A percentile compares a stretch with the other conserved stretches of the same genome.
Conservation (phyloP, 2,329 filamentous ascomycete species). For the Colletotrichum sp. region DNA sequence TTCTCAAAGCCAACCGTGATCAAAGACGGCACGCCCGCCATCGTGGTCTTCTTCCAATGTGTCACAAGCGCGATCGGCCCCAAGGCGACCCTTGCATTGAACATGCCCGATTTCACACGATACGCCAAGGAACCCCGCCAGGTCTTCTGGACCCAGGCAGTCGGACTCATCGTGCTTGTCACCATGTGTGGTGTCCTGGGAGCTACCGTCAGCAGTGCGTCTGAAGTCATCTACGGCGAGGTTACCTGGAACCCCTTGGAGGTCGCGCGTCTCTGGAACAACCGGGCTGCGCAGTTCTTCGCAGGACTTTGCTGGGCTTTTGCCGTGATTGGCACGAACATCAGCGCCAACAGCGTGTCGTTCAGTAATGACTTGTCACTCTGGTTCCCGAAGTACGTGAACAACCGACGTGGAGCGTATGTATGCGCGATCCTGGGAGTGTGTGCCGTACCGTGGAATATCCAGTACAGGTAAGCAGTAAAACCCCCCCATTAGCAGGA, state of each 20-base stretch:
- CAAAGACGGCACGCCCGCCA: constrained; percentile 19
- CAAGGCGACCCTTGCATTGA: constrained; percentile 22
- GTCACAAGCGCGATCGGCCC: constrained; percentile 27
- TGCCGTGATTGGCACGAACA: constrained; percentile 56
- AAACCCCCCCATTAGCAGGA: constrained; percentile 18
- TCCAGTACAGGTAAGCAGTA: constrained; percentile 12
- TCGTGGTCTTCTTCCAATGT: constrained; percentile 24
- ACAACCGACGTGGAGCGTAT: constrained; percentile 53
- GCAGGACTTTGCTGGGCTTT: constrained; percentile 35
- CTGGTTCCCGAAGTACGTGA: constrained; percentile 56
- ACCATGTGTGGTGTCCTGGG: constrained; percentile 48
- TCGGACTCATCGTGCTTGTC: constrained; percentile 16
- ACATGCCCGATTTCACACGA: constrained; percentile 25
- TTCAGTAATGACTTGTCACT: constrained; percentile 59
- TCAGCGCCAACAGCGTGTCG: constrained; percentile 56
- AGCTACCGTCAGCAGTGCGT: constrained; percentile 47
- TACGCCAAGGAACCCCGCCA: constrained; percentile 22
- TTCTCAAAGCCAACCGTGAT: constrained; percentile 23
- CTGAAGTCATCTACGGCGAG: constrained; percentile 26
- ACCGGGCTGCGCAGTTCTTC: constrained; percentile 35
- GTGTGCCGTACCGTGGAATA: constrained; percentile 23
- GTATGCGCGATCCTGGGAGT: constrained; percentile 29
- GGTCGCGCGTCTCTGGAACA: constrained; percentile 29
- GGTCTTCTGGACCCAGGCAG: constrained; percentile 23
- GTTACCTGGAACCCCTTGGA: constrained; percentile 32